Evolutionary conservation across 768 basidiomycete genomes (phyloP).

Genomic region (Pleurotus pulmonarius): DNA sequence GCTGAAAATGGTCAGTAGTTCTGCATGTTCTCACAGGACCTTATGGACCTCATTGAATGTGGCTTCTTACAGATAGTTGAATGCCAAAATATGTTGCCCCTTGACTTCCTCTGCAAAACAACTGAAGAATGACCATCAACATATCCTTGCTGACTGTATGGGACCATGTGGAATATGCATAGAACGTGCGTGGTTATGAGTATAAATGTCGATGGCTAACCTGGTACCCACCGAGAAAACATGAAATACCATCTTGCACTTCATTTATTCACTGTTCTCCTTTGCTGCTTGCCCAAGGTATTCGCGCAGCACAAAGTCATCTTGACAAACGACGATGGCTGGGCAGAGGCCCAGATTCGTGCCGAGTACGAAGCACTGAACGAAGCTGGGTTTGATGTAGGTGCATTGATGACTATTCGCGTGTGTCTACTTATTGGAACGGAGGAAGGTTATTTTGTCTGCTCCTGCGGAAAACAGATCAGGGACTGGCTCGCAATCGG

Average conservation of each 20-base stretch:
- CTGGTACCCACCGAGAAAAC: not conserved
- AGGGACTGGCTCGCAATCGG: slow-evolving; percentile 34
- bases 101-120: too few species aligned
- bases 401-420: slow-evolving; percentile 9
- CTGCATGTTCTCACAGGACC: not conserved
- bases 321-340: slow-evolving; percentile 14
- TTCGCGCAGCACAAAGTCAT: not conserved
- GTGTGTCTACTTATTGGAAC: not conserved
- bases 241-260: not conserved
- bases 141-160: too few species aligned
- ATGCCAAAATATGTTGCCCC: too few species aligned
- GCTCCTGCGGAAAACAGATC: slow-evolving; percentile 38
- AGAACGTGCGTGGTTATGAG: too few species aligned
- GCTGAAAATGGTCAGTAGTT: too few species aligned
- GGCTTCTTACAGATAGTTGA: too few species aligned
- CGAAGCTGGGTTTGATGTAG: slow-evolving; percentile 33
- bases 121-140: too few species aligned
- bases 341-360: slow-evolving; percentile 45
- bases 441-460: slow-evolving; percentile 37
- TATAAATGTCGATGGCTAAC: not conserved
- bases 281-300: not conserved
- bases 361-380: slow-evolving; percentile 35
- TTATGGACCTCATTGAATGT: not conserved
- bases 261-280: not conserved
- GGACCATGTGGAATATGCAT: too few species aligned